Evolutionary conservation across 2,329 filamentous ascomycete genomes (phyloP).

Genomic region (Exophiala spinifera): DNA sequence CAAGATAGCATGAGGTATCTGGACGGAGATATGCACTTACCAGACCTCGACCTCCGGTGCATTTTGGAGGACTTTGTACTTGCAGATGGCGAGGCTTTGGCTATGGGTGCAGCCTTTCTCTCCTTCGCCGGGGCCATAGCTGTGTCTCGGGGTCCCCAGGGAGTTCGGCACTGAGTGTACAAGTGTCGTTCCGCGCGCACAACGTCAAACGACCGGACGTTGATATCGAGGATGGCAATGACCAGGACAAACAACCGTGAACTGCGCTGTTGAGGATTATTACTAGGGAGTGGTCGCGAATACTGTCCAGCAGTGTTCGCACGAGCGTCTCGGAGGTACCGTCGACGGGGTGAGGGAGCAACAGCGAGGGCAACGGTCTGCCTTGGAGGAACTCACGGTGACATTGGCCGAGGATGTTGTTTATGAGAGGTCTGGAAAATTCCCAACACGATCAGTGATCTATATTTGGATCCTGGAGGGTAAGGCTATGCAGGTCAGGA

Average conservation of each 20-base stretch:
- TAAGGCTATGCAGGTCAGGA: conserved; percentile 15
- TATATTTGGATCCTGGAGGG: conserved; percentile 24
- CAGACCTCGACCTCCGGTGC: conserved; percentile 91
- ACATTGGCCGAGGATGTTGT: conserved; percentile 26
- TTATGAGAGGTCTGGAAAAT: conserved; percentile 20
- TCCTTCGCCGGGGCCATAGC: conserved; percentile 25
- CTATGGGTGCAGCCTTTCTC: conserved; percentile 28
- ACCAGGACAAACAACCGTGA: conserved; percentile 14
- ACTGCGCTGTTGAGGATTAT: conserved; percentile 23
- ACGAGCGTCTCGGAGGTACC: conserved; percentile 34
- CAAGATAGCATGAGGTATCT: not conserved
- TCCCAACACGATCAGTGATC: conserved; percentile 14
- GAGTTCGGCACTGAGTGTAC: not conserved
- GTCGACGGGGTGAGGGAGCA: conserved; percentile 27
- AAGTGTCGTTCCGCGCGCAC: not conserved
- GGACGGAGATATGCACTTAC: conserved; percentile 56
- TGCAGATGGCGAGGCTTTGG: conserved; percentile 34
- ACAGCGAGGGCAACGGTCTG: conserved; percentile 28
- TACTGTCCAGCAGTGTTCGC: conserved; percentile 43
- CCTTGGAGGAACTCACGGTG: conserved; percentile 24
- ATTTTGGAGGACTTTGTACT: conserved; percentile 61
- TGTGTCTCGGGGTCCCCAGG: not conserved
- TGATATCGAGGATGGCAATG: conserved; percentile 11
- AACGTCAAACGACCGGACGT: not conserved
- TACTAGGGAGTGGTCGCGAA: conserved; percentile 36